phyloP scores from a whole-genome alignment of 345 rosid species.

The Brassica juncea region DNA sequence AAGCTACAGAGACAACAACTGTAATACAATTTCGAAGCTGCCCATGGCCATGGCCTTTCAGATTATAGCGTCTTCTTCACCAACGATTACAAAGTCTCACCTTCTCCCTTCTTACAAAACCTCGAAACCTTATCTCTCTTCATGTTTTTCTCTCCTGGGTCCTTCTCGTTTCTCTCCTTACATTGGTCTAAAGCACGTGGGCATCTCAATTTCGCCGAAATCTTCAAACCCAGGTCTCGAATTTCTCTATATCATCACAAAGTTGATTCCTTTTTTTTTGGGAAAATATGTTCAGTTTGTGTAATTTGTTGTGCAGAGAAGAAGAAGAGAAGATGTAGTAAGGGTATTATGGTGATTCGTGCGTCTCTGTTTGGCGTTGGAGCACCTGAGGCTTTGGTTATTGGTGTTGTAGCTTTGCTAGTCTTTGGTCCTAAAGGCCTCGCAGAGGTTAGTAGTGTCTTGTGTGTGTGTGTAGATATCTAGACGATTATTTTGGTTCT shows the following conservation, averaged over 20 bases:
- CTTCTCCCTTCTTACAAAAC: conserved; percentile 31
- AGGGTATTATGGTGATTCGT: conserved; percentile 44
- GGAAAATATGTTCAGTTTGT: not conserved
- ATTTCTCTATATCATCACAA: conserved; percentile 8
- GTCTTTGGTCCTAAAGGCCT: conserved; percentile 99
- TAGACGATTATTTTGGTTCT: not conserved
- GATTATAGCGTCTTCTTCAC: conserved; percentile 43
- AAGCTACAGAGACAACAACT: conserved; percentile 11
- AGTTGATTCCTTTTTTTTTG: not conserved
- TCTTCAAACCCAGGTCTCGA: conserved; percentile 52
- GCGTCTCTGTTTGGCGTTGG: conserved; percentile 98
- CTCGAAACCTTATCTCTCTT: conserved; percentile 39
- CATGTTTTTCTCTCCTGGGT: conserved; percentile 47
- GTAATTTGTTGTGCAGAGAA: conserved; percentile 49
- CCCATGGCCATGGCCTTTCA: conserved; percentile 53
- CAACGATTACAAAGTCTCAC: conserved; percentile 40
- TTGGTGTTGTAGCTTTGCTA: conserved; percentile 95
- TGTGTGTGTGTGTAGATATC: not conserved
- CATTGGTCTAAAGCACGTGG: conserved; percentile 76
- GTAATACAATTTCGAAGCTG: conserved; percentile 19
- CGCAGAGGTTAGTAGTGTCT: conserved; percentile 75
- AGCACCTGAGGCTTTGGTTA: conserved; percentile 97
- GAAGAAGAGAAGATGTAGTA: conserved; percentile 50
- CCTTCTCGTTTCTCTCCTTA: conserved; percentile 49
- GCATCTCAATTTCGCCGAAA: conserved; percentile 54